phyloP scores from a whole-genome alignment of 768 basidiomycete species.

The Mycena sanguinolenta region DNA sequence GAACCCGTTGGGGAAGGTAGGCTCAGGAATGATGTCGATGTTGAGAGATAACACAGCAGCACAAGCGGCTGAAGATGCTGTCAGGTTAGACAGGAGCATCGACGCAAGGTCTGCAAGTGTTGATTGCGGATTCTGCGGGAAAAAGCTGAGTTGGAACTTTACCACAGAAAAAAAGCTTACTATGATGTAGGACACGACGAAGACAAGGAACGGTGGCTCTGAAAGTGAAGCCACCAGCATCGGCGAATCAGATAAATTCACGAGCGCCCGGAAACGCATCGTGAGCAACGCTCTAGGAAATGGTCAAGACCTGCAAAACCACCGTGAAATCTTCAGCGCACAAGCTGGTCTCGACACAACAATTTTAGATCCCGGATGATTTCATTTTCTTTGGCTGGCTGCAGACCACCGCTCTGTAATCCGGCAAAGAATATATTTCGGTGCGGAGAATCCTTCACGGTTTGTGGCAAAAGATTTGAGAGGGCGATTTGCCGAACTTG shows the following conservation, averaged over 20 bases:
- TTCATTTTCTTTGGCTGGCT: slow-evolving; percentile 73
- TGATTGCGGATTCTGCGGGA: slow-evolving; percentile 85
- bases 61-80: slow-evolving; percentile 79
- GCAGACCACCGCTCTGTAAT: slow-evolving; percentile 72
- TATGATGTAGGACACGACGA: slow-evolving; percentile 90
- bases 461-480: slow-evolving; percentile 85
- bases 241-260: slow-evolving; percentile 92
- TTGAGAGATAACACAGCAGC: slow-evolving; percentile 72
- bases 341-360: slow-evolving; percentile 91
- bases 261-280: slow-evolving; percentile 94
- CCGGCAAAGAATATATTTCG: slow-evolving; percentile 82
- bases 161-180: slow-evolving; percentile 62
- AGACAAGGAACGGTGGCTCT: slow-evolving; percentile 80
- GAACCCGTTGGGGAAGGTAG: slow-evolving; percentile 64
- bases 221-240: slow-evolving; percentile 74
- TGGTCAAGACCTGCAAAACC: background rate
- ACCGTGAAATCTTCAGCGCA: slow-evolving; percentile 44
- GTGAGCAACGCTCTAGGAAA: slow-evolving; percentile 83
- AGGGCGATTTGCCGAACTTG: slow-evolving; percentile 91
- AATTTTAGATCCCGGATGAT: slow-evolving; percentile 86
- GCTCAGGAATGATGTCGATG: slow-evolving; percentile 70
- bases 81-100: slow-evolving; percentile 98
- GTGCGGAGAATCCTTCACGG: slow-evolving; percentile 76
- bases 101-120: slow-evolving; percentile 93
- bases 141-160: slow-evolving; percentile 24